Conservation (phyloP, 2,329 filamentous ascomycete genomes). For the Trichophyton verrucosum region DNA sequence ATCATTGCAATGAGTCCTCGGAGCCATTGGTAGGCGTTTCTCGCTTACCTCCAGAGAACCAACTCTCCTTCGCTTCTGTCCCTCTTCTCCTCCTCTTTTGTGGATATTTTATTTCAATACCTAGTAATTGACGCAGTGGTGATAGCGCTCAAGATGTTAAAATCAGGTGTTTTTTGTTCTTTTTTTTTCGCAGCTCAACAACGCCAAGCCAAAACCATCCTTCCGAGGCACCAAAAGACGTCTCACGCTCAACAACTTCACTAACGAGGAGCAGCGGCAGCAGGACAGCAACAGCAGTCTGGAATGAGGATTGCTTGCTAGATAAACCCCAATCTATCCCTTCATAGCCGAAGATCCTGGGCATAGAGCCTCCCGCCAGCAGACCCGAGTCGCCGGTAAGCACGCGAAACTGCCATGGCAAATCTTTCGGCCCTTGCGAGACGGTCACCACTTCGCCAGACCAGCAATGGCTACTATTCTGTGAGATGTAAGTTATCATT, state of each 20-base stretch:
- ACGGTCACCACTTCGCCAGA: background rate
- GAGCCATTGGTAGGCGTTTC: too few species aligned
- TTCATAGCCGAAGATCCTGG: background rate
- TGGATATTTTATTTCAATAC: background rate
- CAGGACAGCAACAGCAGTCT: background rate
- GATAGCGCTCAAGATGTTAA: background rate
- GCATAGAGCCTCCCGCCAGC: background rate
- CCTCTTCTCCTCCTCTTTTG: too few species aligned
- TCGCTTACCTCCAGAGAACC: too few species aligned
- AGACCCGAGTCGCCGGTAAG: background rate
- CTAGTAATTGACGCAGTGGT: background rate
- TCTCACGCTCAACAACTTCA: slow-evolving; percentile 1
- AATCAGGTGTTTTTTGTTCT: background rate
- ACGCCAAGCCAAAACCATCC: background rate
- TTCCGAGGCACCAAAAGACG: background rate
- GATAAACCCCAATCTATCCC: background rate
- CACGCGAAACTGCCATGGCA: background rate
- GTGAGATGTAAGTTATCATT: background rate
- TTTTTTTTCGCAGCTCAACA: background rate
- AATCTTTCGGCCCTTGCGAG: background rate
- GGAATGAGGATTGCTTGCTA: background rate
- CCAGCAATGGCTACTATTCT: background rate
- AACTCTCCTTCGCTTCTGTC: too few species aligned
- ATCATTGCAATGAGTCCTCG: too few species aligned
- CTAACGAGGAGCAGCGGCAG: background rate